Percentiles rank a stretch among this genome's conserved stretches.
phyloP scores from a whole-genome alignment of 306 rosid genomes.

The Dryas drummondii region DNA sequence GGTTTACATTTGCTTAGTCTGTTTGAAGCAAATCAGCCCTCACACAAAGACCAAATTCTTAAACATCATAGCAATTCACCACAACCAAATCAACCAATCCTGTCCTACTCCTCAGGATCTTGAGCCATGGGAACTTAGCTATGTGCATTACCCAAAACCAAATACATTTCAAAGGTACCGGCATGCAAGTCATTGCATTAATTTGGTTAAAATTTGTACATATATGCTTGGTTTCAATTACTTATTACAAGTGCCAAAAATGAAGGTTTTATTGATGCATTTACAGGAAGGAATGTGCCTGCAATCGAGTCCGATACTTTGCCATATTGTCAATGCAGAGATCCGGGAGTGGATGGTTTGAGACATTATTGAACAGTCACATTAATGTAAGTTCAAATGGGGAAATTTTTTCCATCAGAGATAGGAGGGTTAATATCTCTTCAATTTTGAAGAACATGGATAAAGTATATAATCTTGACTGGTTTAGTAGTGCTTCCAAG shows the following conservation, averaged over 20 bases:
- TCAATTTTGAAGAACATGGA: constrained; percentile 34
- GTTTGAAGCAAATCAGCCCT: constrained; percentile 36
- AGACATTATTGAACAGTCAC: constrained; percentile 34
- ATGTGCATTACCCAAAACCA: constrained; percentile 63
- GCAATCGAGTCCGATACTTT: constrained; percentile 36
- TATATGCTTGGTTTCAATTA: neutral
- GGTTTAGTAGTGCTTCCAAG: constrained; percentile 38
- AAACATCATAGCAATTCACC: constrained; percentile 25
- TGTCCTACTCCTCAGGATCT: constrained; percentile 34
- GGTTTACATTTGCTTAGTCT: constrained; percentile 38
- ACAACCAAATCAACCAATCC: constrained; percentile 13
- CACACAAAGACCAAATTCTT: constrained; percentile 26
- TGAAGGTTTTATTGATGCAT: neutral
- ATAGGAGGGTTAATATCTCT: constrained; percentile 32
- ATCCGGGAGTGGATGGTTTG: constrained; percentile 44
- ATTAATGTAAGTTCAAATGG: constrained; percentile 36
- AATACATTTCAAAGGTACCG: constrained; percentile 47
- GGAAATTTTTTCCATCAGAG: constrained; percentile 24
- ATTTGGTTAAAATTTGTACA: neutral
- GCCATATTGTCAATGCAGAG: constrained; percentile 42
- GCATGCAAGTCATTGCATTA: neutral
- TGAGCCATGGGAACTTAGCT: constrained; percentile 42
- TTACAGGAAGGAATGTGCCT: constrained; percentile 30
- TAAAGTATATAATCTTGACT: constrained; percentile 33
- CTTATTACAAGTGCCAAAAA: neutral